Evolutionary conservation across 2,329 filamentous ascomycete genomes (phyloP), one percentile per base, ranked within the genome.

Genomic region (Cladophialophora carrionii): DNA sequence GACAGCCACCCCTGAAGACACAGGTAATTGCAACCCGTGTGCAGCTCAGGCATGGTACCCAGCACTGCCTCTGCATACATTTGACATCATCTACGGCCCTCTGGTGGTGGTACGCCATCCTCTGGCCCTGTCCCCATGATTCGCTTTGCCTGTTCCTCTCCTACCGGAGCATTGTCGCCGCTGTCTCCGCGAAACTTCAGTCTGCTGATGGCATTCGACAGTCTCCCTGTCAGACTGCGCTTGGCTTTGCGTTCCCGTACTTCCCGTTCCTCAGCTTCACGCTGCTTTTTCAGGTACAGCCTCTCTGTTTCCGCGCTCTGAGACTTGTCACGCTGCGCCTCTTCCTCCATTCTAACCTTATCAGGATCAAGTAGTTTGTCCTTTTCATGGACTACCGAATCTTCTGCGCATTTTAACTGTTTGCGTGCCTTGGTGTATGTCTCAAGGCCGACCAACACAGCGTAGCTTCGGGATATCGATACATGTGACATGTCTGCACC

Each of bases 401-500:
- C 79, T 64, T 79, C 73, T 10, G 83, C 71, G 53, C 79, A 77
- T 77, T 89, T 90, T 37, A 89, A 83, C 73, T 87, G 87, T 63
- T 82, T 81, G 57, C 88, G 86, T 12, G 88, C 88, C 72, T 87
- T 87, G 57, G 89, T 78, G 73, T 96, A 96, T 14, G 87, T 85
- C 79, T 96, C 92, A 4, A 96, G 81, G 0, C 93, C 93, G 0
- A 93, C 85, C 0, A 96, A 82, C 0, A 96, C 87, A 0, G 90
- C 88, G 73, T 96, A 96, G 1, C 89, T 89, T 71, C 92, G 88
- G 49, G 88, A 91, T 53, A 96, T 90, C 20, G 87, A 90, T 10
- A 96, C 87, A 29, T 85, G 88, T 14, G 84, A 86, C 85, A 93
- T 90, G 75, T 97, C 92, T 0, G 89, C 92, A 1, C 90, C 90